phyloP scores from a whole-genome alignment of 2,329 filamentous ascomycete genomes.

The Penicillium hordei region DNA sequence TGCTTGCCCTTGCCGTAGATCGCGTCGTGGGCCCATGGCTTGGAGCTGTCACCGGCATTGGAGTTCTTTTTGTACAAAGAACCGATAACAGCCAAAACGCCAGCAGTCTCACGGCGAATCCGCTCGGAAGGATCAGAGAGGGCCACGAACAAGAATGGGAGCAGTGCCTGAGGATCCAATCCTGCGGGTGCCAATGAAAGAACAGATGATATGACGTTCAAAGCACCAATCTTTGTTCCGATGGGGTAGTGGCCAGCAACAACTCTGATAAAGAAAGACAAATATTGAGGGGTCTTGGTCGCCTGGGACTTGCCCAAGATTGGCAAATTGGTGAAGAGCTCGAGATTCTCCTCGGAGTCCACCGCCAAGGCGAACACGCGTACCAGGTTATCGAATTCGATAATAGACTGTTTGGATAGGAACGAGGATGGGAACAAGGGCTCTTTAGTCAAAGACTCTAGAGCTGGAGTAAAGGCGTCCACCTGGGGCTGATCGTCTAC shows the following conservation, averaged over 20 bases:
- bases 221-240: slow-evolving; percentile 65
- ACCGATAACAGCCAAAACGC: slow-evolving; percentile 61
- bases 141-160: slow-evolving; percentile 78
- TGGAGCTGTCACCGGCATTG: slow-evolving; percentile 40
- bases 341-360: slow-evolving; percentile 33
- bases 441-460: slow-evolving; percentile 36
- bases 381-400: slow-evolving; percentile 40
- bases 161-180: slow-evolving; percentile 70
- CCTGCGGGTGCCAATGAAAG: slow-evolving; percentile 53
- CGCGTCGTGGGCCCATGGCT: slow-evolving; percentile 60
- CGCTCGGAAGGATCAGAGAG: slow-evolving; percentile 73
- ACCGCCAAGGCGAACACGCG: slow-evolving; percentile 39
- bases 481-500: slow-evolving; percentile 27
- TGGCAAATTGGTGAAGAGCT: slow-evolving; percentile 39
- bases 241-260: slow-evolving; percentile 72
- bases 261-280: slow-evolving; percentile 73
- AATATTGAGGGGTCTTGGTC: slow-evolving; percentile 63
- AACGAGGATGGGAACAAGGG: slow-evolving; percentile 37
- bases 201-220: slow-evolving; percentile 62
- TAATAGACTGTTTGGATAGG: slow-evolving; percentile 34
- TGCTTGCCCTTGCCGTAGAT: slow-evolving; percentile 63
- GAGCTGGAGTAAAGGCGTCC: slow-evolving; percentile 33
- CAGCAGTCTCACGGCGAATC: slow-evolving; percentile 73
- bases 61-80: slow-evolving; percentile 51
- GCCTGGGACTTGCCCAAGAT: slow-evolving; percentile 45